Evolutionary conservation across 371 early-diverging fungal genomes (phyloP).

Genomic region (Actinomortierella ambigua): DNA sequence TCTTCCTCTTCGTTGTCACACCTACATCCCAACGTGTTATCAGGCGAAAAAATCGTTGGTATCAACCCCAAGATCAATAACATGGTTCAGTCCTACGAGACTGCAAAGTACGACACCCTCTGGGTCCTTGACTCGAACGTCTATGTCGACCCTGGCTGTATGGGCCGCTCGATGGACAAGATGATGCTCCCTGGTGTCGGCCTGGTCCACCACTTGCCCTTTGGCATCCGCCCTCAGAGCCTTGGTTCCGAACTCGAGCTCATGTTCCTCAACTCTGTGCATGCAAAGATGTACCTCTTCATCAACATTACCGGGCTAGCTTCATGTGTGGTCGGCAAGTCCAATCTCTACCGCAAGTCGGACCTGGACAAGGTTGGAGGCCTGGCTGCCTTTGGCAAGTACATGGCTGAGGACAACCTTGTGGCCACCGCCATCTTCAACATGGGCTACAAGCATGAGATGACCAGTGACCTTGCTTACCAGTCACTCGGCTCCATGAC

Average conservation of each 20-base stretch:
- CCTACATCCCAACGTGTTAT: not conserved
- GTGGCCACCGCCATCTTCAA: slow-evolving; percentile 88
- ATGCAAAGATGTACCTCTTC: slow-evolving; percentile 92
- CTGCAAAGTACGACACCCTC: slow-evolving; percentile 84
- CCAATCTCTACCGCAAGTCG: slow-evolving; percentile 88
- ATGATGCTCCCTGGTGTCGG: slow-evolving; percentile 79
- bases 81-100: slow-evolving; percentile 80
- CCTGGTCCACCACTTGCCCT: slow-evolving; percentile 91
- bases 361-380: slow-evolving; percentile 84
- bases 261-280: slow-evolving; percentile 86
- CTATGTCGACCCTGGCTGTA: slow-evolving; percentile 71
- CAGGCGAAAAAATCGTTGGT: slow-evolving; percentile 72
- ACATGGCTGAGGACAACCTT: slow-evolving; percentile 94
- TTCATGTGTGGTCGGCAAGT: slow-evolving; percentile 94
- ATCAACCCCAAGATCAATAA: slow-evolving; percentile 97
- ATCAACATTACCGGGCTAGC: slow-evolving; percentile 86
- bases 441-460: slow-evolving; percentile 78
- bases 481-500: slow-evolving; percentile 81
- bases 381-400: slow-evolving; percentile 81
- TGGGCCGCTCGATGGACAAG: slow-evolving; percentile 80
- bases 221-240: slow-evolving; percentile 72
- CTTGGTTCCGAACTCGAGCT: slow-evolving; percentile 87
- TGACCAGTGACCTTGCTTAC: slow-evolving; percentile 85
- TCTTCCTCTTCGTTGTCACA: slow-evolving; percentile 1
- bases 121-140: slow-evolving; percentile 96